Evolutionary conservation across 768 basidiomycete genomes (phyloP).

Genomic region (Collybiopsis luxurians): DNA sequence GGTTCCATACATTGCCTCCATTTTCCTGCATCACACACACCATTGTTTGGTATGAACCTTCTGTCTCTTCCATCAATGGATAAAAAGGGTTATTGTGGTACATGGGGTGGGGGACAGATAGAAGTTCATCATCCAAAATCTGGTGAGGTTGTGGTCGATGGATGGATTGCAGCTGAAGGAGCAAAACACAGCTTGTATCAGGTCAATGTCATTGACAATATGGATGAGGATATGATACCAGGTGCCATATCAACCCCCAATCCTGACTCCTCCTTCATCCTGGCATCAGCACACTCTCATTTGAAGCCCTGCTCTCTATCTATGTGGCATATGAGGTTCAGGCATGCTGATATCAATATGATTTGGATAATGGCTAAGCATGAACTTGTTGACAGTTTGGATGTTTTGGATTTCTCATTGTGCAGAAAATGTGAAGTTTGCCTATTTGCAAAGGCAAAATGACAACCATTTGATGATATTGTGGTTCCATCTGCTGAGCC

Average conservation of each 20-base stretch:
- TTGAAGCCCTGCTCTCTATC: background rate
- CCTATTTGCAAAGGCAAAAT: background rate
- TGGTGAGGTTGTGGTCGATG: too few species aligned
- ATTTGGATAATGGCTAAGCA: background rate
- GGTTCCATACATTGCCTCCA: background rate
- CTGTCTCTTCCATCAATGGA: background rate
- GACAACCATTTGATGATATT: slow-evolving; percentile 9
- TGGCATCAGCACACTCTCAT: background rate
- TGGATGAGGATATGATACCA: too few species aligned
- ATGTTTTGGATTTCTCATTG: background rate
- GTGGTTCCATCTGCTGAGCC: slow-evolving; percentile 1
- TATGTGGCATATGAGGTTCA: background rate
- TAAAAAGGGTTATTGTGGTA: too few species aligned
- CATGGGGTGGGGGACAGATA: too few species aligned
- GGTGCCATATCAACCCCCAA: too few species aligned
- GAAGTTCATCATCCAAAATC: too few species aligned
- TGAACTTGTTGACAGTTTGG: background rate
- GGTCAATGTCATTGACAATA: too few species aligned
- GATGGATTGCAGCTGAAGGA: too few species aligned
- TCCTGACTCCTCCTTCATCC: too few species aligned
- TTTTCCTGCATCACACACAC: background rate
- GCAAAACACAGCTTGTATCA: too few species aligned
- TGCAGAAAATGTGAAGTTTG: background rate
- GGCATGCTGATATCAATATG: background rate
- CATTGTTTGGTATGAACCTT: background rate